Percentiles rank a stretch among this genome's conserved stretches.
These are phyloP conservation scores for Logfia minima DNA, from an alignment of 129 eudicot species.

Conservation along the genomic window DNA sequence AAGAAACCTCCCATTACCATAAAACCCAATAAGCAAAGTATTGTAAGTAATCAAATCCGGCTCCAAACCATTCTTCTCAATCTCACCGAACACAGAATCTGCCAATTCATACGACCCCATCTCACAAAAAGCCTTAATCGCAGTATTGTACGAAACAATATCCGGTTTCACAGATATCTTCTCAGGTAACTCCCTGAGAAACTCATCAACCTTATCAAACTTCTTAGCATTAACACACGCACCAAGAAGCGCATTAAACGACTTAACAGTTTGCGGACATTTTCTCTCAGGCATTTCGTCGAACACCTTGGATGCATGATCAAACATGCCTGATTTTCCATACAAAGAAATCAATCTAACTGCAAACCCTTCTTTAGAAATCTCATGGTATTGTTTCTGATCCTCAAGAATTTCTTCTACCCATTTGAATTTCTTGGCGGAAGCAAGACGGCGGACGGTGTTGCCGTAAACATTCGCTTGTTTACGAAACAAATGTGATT, in stretches of 20 bases:
- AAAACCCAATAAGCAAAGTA: conserved; percentile 44
- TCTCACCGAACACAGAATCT: conserved; percentile 25
- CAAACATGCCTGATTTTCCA: conserved; percentile 54
- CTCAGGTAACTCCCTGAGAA: conserved; percentile 43
- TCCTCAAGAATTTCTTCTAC: conserved; percentile 53
- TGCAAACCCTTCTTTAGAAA: conserved; percentile 48
- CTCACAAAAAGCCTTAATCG: conserved; percentile 47
- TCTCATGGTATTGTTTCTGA: conserved; percentile 47
- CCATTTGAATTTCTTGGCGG: conserved; percentile 37
- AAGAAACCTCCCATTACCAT: conserved; percentile 30
- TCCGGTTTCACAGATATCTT: conserved; percentile 37
- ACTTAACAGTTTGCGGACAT: conserved; percentile 38
- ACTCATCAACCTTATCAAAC: conserved; percentile 33
- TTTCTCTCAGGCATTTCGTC: conserved; percentile 63
- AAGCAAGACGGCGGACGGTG: conserved; percentile 51
- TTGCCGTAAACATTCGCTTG: conserved; percentile 26
- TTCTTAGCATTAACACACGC: conserved; percentile 49
- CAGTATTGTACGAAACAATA: conserved; percentile 48
- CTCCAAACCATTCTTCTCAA: conserved; percentile 43
- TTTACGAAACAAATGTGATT: conserved; percentile 37
- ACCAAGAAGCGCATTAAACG: conserved; percentile 59
- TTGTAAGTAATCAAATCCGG: conserved; percentile 48
- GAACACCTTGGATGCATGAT: conserved; percentile 60
- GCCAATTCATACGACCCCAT: conserved; percentile 48
- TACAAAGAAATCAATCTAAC: conserved; percentile 46